Evolutionary conservation across 495 filamentous ascomycete species (phyloP).

Genomic region (Chaetomium tenue): DNA sequence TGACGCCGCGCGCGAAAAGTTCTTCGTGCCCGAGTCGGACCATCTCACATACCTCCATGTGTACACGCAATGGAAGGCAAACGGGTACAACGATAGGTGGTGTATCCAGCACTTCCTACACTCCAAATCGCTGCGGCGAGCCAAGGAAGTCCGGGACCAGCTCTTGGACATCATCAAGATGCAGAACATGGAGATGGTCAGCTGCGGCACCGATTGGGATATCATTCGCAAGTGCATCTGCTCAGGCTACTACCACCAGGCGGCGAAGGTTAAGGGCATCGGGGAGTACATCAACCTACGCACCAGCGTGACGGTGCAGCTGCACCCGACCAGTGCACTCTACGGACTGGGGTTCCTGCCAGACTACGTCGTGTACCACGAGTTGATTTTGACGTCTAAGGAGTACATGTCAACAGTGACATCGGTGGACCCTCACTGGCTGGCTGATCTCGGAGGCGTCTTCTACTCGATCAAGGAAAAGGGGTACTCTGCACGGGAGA

Average conservation of each 20-base stretch:
- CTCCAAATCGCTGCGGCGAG: conserved; percentile 83
- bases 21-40: conserved; percentile 97
- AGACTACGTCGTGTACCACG: conserved; percentile 97
- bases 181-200: conserved; percentile 83
- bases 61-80: conserved; percentile 91
- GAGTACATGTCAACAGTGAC: conserved; percentile 99
- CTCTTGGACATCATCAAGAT: conserved; percentile 91
- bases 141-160: conserved; percentile 91
- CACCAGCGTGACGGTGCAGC: conserved; percentile 86
- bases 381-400: conserved; percentile 93
- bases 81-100: conserved; percentile 88
- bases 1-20: conserved; percentile 95
- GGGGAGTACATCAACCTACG: conserved; percentile 96
- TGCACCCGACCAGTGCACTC: conserved; percentile 90
- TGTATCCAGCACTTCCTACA: conserved; percentile 91
- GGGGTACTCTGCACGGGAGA: conserved; percentile 86
- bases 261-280: conserved; percentile 94
- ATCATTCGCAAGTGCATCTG: conserved; percentile 94
- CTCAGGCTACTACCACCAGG: conserved; percentile 96
- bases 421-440: conserved; percentile 94
- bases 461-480: conserved; percentile 99
- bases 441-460: conserved; percentile 96
- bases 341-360: conserved; percentile 92
- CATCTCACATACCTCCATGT: conserved; percentile 95
- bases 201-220: conserved; percentile 97